A percentile compares a stretch with the other conserved stretches of the same genome.
Conservation (phyloP, 805 yeast species). For the Hanseniaspora nectarophila region DNA sequence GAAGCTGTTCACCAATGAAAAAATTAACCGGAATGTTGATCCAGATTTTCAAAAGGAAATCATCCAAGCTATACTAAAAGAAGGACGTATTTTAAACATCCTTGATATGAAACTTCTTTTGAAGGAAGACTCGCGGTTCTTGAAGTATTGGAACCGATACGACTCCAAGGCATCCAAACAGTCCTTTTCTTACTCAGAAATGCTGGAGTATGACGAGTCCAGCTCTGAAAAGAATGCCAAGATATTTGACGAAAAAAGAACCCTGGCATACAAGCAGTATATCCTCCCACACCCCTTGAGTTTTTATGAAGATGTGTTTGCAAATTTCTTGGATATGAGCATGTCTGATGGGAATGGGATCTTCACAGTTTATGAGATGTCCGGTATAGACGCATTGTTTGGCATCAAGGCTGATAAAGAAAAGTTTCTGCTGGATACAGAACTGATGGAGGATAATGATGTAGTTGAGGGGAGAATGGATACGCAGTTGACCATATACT, state of each 20-base stretch:
- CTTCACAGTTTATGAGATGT: constrained; percentile 7
- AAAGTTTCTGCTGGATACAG: not conserved
- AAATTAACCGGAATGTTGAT: not conserved
- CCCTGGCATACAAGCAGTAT: not conserved
- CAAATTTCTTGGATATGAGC: not conserved
- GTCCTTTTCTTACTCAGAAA: not conserved
- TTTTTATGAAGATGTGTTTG: not conserved
- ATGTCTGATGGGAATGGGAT: not conserved
- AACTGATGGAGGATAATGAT: not conserved
- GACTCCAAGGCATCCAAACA: not conserved
- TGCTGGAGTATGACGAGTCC: not conserved
- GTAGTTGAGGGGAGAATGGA: not conserved
- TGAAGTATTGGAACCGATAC: constrained; percentile 1
- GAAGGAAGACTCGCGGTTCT: not conserved
- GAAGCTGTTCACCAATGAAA: not conserved
- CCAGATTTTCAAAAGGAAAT: not conserved
- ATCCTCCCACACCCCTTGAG: not conserved
- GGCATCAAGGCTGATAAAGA: not conserved
- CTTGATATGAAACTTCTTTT: not conserved
- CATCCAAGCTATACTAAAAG: not conserved
- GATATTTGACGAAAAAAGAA: not conserved
- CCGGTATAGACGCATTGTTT: not conserved
- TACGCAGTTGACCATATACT: not conserved
- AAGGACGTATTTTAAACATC: not conserved
- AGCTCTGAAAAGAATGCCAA: not conserved